A percentile compares a stretch with the other conserved stretches of the same genome.
Conservation (phyloP, 805 yeast species). For the Myxozyma lipomycoides region DNA sequence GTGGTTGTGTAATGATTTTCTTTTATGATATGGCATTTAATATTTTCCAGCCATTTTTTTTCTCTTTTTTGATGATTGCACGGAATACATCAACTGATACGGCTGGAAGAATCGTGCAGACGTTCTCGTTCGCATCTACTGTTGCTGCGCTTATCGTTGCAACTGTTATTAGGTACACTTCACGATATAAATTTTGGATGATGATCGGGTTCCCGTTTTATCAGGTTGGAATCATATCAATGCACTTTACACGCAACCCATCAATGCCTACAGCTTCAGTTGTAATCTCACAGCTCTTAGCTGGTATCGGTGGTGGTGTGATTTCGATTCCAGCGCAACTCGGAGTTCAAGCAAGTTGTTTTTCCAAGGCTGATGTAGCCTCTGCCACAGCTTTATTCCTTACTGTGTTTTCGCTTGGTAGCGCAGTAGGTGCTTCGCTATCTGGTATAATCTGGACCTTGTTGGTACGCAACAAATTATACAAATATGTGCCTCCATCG, state of each 20-base stretch:
- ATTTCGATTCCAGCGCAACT: slow-evolving; percentile 56
- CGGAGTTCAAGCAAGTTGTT: slow-evolving; percentile 43
- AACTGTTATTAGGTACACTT: slow-evolving; percentile 43
- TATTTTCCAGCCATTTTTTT: slow-evolving; percentile 60
- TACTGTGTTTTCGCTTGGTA: slow-evolving; percentile 54
- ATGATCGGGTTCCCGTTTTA: slow-evolving; percentile 52
- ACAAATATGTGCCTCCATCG: slow-evolving; percentile 34
- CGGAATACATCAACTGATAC: slow-evolving; percentile 46
- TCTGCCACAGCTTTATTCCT: slow-evolving; percentile 50
- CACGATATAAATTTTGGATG: slow-evolving; percentile 52
- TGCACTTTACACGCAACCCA: slow-evolving; percentile 49
- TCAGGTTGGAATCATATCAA: slow-evolving; percentile 52
- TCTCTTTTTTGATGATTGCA: slow-evolving; percentile 53
- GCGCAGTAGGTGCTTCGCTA: slow-evolving; percentile 55
- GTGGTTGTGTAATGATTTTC: slow-evolving; percentile 54
- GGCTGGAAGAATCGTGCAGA: slow-evolving; percentile 54
- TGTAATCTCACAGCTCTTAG: slow-evolving; percentile 53
- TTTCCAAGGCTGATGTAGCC: slow-evolving; percentile 55
- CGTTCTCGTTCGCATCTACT: slow-evolving; percentile 58
- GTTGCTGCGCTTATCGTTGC: slow-evolving; percentile 55
- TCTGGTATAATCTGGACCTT: slow-evolving; percentile 65
- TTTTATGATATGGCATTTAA: slow-evolving; percentile 55
- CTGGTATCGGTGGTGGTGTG: slow-evolving; percentile 59
- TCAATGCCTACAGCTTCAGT: slow-evolving; percentile 48
- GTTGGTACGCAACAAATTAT: slow-evolving; percentile 43